Base-by-base conservation (phyloP, 1,284 basidiomycete genomes). In the Cerioporus squamosus region DNA sequence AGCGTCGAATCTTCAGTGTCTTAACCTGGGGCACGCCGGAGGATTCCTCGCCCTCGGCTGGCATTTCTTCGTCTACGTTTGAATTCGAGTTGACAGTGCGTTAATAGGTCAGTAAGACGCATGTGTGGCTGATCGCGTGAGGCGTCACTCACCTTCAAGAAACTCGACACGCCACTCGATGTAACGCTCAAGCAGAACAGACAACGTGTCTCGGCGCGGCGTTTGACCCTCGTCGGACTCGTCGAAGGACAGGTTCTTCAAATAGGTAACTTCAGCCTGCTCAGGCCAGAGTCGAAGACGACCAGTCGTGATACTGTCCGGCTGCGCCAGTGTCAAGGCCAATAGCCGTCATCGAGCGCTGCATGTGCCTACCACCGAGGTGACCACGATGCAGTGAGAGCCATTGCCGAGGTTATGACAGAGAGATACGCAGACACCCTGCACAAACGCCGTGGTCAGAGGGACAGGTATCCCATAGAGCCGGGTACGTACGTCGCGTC, bases 231-330 rank as follows among this genome's bases (percentile, higher is more conserved):
- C 48, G 24, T 38, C 43, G 10, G 39, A 55, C 2, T 65, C 55
- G 1, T 44, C 51, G 12, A 64, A 66, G n/a, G 67, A 63, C 2
- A 67, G 72, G 20, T 70, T 67, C 42, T 74, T 77, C 24, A 82
- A 58, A 90, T 74, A 0, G 89, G 88, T 3, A 90, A 75, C 60
- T 75, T 81, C 26, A 91, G 69, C 2, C 75, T 63, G 50, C 80
- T 75, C n/a, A 91, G 65, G 15, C 75, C 75, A 23, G 84, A 84
- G 66, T 91, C 89, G 65, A 91, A 91, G 22, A 91, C 69, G 2
- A 79, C 82, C 23, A 90, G 68, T 4, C 78, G 79, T 15, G 86
- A 70, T 12, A n/a, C 10, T 1, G 49, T 54, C n/a, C 38, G 9
- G 12, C 56, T 61, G 22, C 10, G 7, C 9, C 3, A 12, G 7